Percentiles rank a stretch among this genome's conserved stretches.
Conservation (phyloP, 768 basidiomycete genomes). For the Amyloporia xantha region DNA sequence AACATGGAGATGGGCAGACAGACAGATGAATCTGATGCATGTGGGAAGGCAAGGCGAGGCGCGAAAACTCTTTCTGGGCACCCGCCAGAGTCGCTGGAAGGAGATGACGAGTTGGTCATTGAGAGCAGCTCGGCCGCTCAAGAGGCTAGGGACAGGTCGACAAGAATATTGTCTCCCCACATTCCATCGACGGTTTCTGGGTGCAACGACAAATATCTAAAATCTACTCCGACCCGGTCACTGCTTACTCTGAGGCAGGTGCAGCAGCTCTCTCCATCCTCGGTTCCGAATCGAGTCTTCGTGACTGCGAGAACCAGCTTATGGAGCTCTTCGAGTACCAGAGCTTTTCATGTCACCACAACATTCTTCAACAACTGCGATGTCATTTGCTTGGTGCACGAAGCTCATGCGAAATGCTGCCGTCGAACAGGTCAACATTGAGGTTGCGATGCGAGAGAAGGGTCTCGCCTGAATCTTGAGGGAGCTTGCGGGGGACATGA, state of each 20-base stretch:
- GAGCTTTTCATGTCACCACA: conserved; percentile 84
- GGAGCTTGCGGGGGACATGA: conserved; percentile 78
- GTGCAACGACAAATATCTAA: conserved; percentile 91
- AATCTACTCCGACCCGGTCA: conserved; percentile 90
- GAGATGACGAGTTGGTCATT: conserved; percentile 71
- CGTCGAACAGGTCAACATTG: conserved; percentile 85
- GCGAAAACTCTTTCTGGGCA: too few species aligned
- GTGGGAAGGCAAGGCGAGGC: too few species aligned
- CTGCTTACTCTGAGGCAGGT: conserved; percentile 82
- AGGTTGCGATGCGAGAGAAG: conserved; percentile 98
- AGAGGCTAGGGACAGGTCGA: conserved; percentile 48
- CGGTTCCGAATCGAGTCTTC: conserved; percentile 77
- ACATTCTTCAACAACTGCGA: conserved; percentile 94
- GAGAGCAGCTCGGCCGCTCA: conserved; percentile 46
- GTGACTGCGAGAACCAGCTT: conserved; percentile 92
- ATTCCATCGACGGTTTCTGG: conserved; percentile 96
- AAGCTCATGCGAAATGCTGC: conserved; percentile 87
- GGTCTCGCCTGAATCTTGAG: conserved; percentile 93
- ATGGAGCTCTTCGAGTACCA: conserved; percentile 97
- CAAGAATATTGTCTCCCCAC: conserved; percentile 80
- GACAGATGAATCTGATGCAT: too few species aligned
- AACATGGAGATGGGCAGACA: too few species aligned
- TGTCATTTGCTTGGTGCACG: conserved; percentile 94
- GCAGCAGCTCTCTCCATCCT: conserved; percentile 77
- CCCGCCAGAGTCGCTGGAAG: conserved; percentile 40